These are phyloP conservation scores for Haplographium delicatum DNA, from an alignment of 495 filamentous ascomycete genomes.

Conservation along the genomic window DNA sequence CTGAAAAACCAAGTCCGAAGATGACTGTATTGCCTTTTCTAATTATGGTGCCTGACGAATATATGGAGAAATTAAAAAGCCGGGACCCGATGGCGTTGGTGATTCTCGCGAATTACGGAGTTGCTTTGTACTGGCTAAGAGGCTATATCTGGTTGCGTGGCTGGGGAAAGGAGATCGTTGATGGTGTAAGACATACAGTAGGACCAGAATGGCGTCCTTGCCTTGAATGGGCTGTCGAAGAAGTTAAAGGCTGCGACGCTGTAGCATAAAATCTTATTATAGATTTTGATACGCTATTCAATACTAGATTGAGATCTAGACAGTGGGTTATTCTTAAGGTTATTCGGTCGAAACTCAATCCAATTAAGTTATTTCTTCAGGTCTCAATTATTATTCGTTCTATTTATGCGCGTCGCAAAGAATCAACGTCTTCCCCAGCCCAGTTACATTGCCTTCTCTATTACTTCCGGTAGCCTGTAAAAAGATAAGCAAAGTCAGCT, in stretches of 20 bases:
- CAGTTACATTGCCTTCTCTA: too few relatives aligned
- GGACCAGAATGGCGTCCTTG: constrained; percentile 2
- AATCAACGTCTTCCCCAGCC: too few relatives aligned
- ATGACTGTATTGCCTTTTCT: neutral
- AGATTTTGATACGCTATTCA: too few relatives aligned
- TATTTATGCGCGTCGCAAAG: too few relatives aligned
- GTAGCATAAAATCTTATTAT: too few relatives aligned
- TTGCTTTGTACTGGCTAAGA: constrained; percentile 23
- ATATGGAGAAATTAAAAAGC: constrained; percentile 28
- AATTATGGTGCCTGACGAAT: constrained; percentile 18
- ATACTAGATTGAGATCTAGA: too few relatives aligned
- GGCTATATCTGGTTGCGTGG: constrained; percentile 2
- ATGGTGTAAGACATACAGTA: neutral
- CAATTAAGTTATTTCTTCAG: too few relatives aligned
- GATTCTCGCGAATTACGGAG: constrained; percentile 38
- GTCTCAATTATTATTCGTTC: too few relatives aligned
- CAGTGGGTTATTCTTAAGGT: too few relatives aligned
- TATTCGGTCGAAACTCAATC: too few relatives aligned
- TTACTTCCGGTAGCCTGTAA: too few relatives aligned
- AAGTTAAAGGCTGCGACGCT: neutral
- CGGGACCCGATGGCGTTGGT: constrained; percentile 34
- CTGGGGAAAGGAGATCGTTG: constrained; percentile 7
- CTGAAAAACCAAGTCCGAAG: neutral
- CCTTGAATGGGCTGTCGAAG: constrained; percentile 3
- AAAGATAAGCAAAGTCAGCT: too few relatives aligned